Base-by-base conservation (phyloP, 805 yeast genomes). In the Metschnikowia reukaufii region DNA sequence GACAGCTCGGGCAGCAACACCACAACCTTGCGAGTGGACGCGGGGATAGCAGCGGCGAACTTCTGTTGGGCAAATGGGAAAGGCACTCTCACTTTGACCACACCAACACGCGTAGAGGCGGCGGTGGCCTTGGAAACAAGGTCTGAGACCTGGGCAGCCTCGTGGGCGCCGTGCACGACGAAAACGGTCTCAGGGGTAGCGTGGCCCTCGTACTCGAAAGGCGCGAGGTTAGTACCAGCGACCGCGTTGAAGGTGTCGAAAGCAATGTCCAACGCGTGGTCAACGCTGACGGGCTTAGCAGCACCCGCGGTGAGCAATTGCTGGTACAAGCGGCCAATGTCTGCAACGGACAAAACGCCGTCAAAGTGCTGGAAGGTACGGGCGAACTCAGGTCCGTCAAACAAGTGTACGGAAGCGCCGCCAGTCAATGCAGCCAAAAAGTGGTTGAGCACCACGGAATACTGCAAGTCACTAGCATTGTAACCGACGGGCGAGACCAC, bases 111-210 rank as follows among this genome's bases (percentile, higher is more conserved):
- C n/a, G 53, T 44, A n/a, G 72, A 65, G 15, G 62, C 51, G 42
- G 65, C 63, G 4, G 62, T 48, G 17, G 65, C 63, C 17, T 62
- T 60, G 29, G 62, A 54, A 39, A 83, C 69, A 23, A 77, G 72
- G 21, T 69, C 65, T 39, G 77, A 57, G 34, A 87, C 74, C 46
- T 80, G 67, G 45, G 81, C 72, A 15, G 85, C 70, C 62, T 86
- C 90, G 36, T 77, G 66, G 34, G 94, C 74, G 19, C 96, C 96
- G 54, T 86, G 82, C n/a, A 83, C 74, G 29, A 90, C 92, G 63
- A 87, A 83, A n/a, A 91, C 87, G 19, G 85, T 80, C 37, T 79
- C 79, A 7, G 96, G 84, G 45, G 73, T 65, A 8, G 64, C 62
- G 44, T 73, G 72, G 44, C 97, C 97, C 49, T 63, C 68, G 66